phyloP scores from a whole-genome alignment of 1,284 basidiomycete species.

The Pseudozyma sp. region DNA sequence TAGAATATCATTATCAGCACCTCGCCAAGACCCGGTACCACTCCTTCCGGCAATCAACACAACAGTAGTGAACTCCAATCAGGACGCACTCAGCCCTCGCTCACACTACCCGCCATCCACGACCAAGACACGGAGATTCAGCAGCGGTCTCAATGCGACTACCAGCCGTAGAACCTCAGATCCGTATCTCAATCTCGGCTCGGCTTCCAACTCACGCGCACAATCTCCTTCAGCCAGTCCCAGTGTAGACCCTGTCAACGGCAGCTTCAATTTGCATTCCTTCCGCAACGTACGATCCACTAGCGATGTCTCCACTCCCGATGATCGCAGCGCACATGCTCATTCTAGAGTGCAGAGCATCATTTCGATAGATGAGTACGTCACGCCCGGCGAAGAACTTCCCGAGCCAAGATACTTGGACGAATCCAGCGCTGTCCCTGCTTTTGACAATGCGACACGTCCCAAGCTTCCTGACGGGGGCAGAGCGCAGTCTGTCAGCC shows the following conservation, averaged over 20 bases:
- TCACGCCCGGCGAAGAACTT: conserved; percentile 46
- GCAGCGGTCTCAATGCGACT: conserved; percentile 2
- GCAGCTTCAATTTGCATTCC: conserved; percentile 47
- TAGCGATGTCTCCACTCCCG: conserved; percentile 35
- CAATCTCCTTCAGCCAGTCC: conserved; percentile 30
- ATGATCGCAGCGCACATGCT: conserved; percentile 12
- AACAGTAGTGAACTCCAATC: background rate
- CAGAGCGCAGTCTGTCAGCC: conserved; percentile 29
- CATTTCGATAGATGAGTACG: conserved; percentile 46
- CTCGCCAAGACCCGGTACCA: background rate
- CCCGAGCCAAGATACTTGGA: conserved; percentile 20
- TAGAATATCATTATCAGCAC: conserved; percentile 28
- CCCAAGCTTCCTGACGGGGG: conserved; percentile 8
- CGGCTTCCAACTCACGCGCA: conserved; percentile 28
- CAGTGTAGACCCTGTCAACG: conserved; percentile 11
- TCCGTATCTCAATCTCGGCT: conserved; percentile 12
- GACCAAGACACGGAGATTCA: conserved; percentile 20
- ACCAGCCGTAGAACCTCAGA: conserved; percentile 23
- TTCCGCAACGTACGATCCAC: conserved; percentile 49
- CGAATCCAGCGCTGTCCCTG: too few relatives aligned
- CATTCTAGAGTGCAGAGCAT: conserved; percentile 45
- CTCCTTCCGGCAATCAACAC: background rate
- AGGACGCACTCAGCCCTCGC: conserved; percentile 11
- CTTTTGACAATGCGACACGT: conserved; percentile 9
- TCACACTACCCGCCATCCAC: conserved; percentile 27